These are phyloP conservation scores for Pisolithus marmoratus DNA, from an alignment of 768 basidiomycete genomes.

Conservation along the genomic window DNA sequence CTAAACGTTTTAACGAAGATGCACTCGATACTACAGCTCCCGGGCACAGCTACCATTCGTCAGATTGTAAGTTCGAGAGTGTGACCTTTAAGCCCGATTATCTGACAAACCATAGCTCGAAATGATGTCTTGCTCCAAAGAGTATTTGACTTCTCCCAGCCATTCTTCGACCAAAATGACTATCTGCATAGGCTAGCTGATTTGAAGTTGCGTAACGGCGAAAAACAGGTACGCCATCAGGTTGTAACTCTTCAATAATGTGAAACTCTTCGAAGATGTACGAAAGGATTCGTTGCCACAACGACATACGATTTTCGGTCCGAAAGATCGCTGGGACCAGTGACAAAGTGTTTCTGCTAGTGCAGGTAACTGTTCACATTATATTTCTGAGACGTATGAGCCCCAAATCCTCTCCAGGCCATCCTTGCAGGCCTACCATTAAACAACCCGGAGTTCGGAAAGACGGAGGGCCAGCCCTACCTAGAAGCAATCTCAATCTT, in stretches of 20 bases:
- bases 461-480: constrained; percentile 61
- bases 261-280: constrained; percentile 34
- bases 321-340: constrained; percentile 63
- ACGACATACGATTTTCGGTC: constrained; percentile 75
- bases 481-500: constrained; percentile 69
- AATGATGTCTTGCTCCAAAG: constrained; percentile 56
- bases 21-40: constrained; percentile 55
- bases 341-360: constrained; percentile 77
- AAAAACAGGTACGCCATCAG: constrained; percentile 51
- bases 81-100: not conserved
- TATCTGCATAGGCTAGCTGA: constrained; percentile 50
- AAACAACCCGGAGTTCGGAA: constrained; percentile 63
- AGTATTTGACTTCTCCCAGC: constrained; percentile 37
- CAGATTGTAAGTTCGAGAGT: constrained; percentile 52
- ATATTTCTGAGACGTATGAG: not conserved
- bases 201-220: constrained; percentile 64
- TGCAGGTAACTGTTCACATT: constrained; percentile 49
- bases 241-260: not conserved
- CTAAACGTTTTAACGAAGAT: constrained; percentile 42
- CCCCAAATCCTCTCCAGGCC: constrained; percentile 41
- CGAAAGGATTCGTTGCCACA: constrained; percentile 62
- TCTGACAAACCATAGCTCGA: constrained; percentile 46
- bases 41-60: constrained; percentile 47
- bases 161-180: constrained; percentile 1
- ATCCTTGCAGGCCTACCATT: constrained; percentile 68